A percentile compares a stretch with the other conserved stretches of the same genome.
Evolutionary conservation across 1,284 basidiomycete species (phyloP).

Genomic region (Puccinia horiana): DNA sequence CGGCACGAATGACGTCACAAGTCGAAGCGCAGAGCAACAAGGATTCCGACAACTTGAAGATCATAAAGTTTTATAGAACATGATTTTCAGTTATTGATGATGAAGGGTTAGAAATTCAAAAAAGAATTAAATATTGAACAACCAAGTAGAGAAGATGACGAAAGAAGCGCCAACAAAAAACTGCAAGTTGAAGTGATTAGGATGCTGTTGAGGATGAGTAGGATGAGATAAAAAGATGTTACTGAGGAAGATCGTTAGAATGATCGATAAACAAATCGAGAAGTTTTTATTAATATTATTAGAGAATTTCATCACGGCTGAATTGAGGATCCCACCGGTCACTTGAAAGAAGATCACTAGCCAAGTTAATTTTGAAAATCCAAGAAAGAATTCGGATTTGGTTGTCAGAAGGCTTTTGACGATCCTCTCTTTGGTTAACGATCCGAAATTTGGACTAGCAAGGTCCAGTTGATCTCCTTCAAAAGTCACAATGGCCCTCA

Average conservation of each 20-base stretch:
- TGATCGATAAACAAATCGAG: constrained; percentile 58
- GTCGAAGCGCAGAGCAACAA: too few relatives aligned
- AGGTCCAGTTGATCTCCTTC: constrained; percentile 16
- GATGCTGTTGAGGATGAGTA: neutral
- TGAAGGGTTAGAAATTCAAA: neutral
- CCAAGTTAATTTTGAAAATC: constrained; percentile 58
- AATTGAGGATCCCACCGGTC: constrained; percentile 58
- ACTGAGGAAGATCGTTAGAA: constrained; percentile 58
- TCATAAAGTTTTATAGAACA: neutral
- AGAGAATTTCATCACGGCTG: constrained; percentile 58
- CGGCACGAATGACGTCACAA: too few relatives aligned
- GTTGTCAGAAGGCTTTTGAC: constrained; percentile 52
- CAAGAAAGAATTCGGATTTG: constrained; percentile 23
- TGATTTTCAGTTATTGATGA: neutral
- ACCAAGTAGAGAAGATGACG: constrained; percentile 56
- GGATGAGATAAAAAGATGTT: constrained; percentile 55
- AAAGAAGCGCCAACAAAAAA: constrained; percentile 54
- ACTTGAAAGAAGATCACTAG: constrained; percentile 58
- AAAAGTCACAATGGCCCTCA: constrained; percentile 50
- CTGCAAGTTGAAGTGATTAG: constrained; percentile 52
- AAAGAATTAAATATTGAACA: constrained; percentile 52
- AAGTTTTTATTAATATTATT: constrained; percentile 60
- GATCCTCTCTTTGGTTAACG: neutral
- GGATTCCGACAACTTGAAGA: too few relatives aligned
- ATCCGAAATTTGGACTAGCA: neutral